These are phyloP conservation scores for Aureobasidium mangrovei DNA, from an alignment of 2,329 filamentous ascomycete genomes.

Conservation along the genomic window DNA sequence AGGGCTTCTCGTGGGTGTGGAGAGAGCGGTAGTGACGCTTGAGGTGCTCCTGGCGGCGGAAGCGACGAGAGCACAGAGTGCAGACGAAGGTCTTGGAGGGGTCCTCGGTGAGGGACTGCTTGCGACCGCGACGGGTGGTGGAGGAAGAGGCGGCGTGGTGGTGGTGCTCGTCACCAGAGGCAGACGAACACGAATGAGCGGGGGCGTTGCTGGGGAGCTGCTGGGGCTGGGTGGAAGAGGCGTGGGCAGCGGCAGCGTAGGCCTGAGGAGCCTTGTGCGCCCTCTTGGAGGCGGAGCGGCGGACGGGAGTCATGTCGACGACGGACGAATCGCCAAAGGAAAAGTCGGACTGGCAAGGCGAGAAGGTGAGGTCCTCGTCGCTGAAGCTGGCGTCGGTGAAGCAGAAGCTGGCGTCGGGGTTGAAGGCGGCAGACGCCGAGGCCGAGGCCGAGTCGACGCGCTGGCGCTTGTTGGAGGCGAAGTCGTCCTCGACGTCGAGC, in stretches of 20 bases:
- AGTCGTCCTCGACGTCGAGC: constrained; percentile 84
- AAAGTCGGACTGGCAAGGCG: constrained; percentile 17
- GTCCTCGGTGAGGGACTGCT: constrained; percentile 96
- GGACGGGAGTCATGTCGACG: constrained; percentile 14
- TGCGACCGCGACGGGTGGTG: constrained; percentile 85
- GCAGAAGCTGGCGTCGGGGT: constrained; percentile 58
- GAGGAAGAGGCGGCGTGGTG: constrained; percentile 36
- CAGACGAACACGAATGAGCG: constrained; percentile 12
- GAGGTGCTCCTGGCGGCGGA: constrained; percentile 95
- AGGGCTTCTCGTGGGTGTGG: constrained; percentile 97
- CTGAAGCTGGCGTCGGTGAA: constrained; percentile 68
- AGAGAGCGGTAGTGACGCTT: constrained; percentile 98
- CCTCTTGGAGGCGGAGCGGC: constrained; percentile 17
- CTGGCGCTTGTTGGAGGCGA: constrained; percentile 66
- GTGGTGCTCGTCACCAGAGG: constrained; percentile 20
- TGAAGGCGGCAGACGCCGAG: constrained; percentile 20
- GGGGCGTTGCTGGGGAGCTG: constrained; percentile 23
- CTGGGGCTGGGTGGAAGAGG: constrained; percentile 28
- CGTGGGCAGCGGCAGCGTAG: constrained; percentile 38
- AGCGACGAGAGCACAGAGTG: constrained; percentile 89
- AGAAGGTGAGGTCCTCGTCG: constrained; percentile 49
- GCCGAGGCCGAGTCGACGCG: constrained; percentile 50
- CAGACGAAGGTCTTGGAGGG: constrained; percentile 98
- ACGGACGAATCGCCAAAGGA: constrained; percentile 15
- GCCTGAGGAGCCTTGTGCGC: constrained; percentile 30